Conservation (phyloP, 2,329 filamentous ascomycete species). For the Colletotrichum musae region DNA sequence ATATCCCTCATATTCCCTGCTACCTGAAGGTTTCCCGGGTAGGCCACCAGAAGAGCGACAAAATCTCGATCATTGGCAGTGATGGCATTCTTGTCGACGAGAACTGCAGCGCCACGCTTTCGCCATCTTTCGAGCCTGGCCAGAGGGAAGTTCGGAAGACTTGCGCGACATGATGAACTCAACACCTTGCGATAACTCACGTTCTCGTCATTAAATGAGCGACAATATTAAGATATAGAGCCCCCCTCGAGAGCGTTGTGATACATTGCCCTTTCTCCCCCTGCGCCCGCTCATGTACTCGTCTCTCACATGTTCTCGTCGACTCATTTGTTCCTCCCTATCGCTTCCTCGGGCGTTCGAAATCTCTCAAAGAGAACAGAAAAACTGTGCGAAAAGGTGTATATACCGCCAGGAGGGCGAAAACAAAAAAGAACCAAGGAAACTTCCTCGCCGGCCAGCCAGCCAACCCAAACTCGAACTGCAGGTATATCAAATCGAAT, state of each 20-base stretch:
- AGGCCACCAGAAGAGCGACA: no score
- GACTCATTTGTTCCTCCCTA: neutral
- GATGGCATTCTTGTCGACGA: no score
- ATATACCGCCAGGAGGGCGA: neutral
- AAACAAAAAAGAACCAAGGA: neutral
- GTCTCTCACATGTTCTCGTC: constrained; percentile 7
- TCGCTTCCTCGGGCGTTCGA: no score
- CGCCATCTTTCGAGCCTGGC: no score
- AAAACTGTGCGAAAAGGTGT: neutral
- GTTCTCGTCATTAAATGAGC: neutral
- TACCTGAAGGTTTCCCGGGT: no score
- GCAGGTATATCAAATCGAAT: neutral
- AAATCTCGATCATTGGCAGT: no score
- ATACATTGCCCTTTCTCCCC: neutral
- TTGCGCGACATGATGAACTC: no score
- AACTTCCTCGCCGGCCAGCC: neutral
- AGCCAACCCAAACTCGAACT: neutral
- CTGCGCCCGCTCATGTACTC: neutral
- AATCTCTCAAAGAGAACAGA: no score
- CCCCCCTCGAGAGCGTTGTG: neutral
- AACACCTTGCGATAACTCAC: neutral
- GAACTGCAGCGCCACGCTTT: no score
- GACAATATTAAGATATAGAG: neutral
- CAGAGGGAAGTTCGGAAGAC: no score
- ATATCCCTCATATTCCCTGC: no score